Conservation (phyloP, 305 asterid genomes). For the Fraxinus latifolia region DNA sequence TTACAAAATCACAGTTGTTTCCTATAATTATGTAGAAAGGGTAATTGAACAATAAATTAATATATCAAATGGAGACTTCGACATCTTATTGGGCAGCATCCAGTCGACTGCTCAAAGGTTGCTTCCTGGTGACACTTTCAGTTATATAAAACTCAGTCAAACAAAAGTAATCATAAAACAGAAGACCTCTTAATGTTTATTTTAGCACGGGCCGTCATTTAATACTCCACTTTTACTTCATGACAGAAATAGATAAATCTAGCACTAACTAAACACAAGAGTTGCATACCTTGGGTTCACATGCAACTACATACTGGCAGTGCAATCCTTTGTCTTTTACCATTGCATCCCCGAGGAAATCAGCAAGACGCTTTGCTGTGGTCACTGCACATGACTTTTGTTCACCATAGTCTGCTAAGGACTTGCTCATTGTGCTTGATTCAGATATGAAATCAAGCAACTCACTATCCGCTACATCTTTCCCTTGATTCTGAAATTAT, state of each 20-base stretch:
- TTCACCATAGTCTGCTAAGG: slow-evolving; percentile 89
- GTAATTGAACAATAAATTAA: slow-evolving; percentile 2
- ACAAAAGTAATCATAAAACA: neutral
- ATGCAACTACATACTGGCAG: slow-evolving; percentile 94
- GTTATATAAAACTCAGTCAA: neutral
- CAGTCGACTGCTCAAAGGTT: neutral
- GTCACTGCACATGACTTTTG: slow-evolving; percentile 98
- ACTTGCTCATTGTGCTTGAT: slow-evolving; percentile 99
- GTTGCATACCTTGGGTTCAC: slow-evolving; percentile 87
- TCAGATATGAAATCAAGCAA: slow-evolving; percentile 93
- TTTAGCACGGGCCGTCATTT: slow-evolving; percentile 6
- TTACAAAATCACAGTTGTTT: neutral
- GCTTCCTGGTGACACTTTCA: slow-evolving; percentile 13
- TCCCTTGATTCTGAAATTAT: slow-evolving; percentile 78
- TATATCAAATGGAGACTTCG: neutral
- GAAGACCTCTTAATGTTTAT: neutral
- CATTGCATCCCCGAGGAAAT: slow-evolving; percentile 96
- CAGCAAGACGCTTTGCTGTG: slow-evolving; percentile 95
- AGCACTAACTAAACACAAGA: slow-evolving; percentile 11
- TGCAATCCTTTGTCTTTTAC: slow-evolving; percentile 94
- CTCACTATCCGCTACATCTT: slow-evolving; percentile 91
- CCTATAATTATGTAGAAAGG: slow-evolving; percentile 15
- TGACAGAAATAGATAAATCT: slow-evolving; percentile 15
- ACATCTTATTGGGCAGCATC: slow-evolving; percentile 11
- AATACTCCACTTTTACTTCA: slow-evolving; percentile 3